Percentiles rank a stretch among this genome's conserved stretches.
These are phyloP conservation scores for Rachicladosporium sp. DNA, from an alignment of 2,329 filamentous ascomycete species.

Conservation along the genomic window DNA sequence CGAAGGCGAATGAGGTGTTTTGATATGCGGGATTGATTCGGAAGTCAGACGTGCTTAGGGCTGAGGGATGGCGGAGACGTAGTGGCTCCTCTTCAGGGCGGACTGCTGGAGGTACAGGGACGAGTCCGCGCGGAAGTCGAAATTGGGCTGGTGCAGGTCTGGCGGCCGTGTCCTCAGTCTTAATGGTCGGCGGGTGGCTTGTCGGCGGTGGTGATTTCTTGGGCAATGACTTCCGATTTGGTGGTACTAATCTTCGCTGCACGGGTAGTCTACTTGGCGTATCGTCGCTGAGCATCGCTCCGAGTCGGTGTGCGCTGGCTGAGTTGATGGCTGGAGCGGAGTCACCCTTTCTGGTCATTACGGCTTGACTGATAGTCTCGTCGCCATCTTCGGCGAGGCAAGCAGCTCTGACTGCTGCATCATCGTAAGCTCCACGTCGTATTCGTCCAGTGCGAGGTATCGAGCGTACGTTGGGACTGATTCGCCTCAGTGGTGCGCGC, in stretches of 20 bases:
- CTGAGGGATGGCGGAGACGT: conserved; percentile 44
- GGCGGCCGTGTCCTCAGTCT: background rate
- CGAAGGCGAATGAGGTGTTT: conserved; percentile 60
- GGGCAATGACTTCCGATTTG: background rate
- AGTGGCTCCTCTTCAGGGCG: conserved; percentile 33
- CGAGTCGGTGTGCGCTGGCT: conserved; percentile 9
- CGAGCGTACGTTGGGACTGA: conserved; percentile 12
- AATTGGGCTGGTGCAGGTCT: background rate
- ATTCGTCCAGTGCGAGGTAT: conserved; percentile 4
- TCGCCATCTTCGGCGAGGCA: conserved; percentile 21
- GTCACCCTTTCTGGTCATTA: conserved; percentile 1
- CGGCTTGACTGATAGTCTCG: conserved; percentile 9
- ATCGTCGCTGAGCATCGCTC: conserved; percentile 13
- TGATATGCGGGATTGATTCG: conserved; percentile 66
- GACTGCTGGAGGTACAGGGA: conserved; percentile 13
- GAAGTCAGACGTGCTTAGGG: conserved; percentile 60
- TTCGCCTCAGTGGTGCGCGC: conserved; percentile 8
- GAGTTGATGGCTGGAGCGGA: background rate
- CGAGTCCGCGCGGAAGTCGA: conserved; percentile 1
- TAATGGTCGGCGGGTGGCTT: background rate
- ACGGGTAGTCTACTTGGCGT: conserved; percentile 6
- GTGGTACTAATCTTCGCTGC: conserved; percentile 1
- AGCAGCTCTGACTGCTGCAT: conserved; percentile 10
- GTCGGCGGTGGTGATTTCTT: background rate
- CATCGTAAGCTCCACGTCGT: conserved; percentile 5